Base-by-base conservation (phyloP, 257 asterid genomes). In the Cinchona pubescens region DNA sequence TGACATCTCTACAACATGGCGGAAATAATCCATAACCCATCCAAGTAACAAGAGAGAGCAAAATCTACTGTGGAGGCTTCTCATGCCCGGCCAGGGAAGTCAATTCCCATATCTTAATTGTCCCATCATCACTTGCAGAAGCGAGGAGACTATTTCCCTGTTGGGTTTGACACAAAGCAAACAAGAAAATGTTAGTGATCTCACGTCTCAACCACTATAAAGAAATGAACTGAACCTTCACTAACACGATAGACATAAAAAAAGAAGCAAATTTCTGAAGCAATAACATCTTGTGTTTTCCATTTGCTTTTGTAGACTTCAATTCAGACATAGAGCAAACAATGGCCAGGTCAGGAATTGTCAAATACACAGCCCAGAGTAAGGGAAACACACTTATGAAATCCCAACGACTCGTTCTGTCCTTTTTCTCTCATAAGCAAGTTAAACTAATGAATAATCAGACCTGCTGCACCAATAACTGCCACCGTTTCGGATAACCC, bases 91-190 rank as follows among this genome's bases (percentile, higher is more conserved):
- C 16, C 37, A 74, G 75, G 23, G 93, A 62, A 67, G 72, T 80
- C 58, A 92, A 65, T 48, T 92, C 90, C 99, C 99, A 94, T 85
- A 94, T 89, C 92, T 88, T 94, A 79, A 92, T 68, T 12, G 90
- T 89, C 71, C 97, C 97, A 71, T 90, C 99, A 70, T 94, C 96
- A 77, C 99, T 90, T 18, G 89, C 96, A 53, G 96, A 94, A 67
- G 99, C 97, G 69, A 94, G 96, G 25, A 78, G 78, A 79, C 75
- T 71, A 45, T 78, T 83, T 30, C 83, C 96, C 97, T 90, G 89
- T 30, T 70, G 69, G 19, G 72, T 81, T 76, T 27, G n/a, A 37
- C 29, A 37, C 29, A 74, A 65, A 38, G 61, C 68, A 64, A 30
- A 53, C 48, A 32, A 14, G 29, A 80, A 32, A 15, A 15, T 10